Conservation (phyloP, 768 basidiomycete genomes). For the Russula abietina region DNA sequence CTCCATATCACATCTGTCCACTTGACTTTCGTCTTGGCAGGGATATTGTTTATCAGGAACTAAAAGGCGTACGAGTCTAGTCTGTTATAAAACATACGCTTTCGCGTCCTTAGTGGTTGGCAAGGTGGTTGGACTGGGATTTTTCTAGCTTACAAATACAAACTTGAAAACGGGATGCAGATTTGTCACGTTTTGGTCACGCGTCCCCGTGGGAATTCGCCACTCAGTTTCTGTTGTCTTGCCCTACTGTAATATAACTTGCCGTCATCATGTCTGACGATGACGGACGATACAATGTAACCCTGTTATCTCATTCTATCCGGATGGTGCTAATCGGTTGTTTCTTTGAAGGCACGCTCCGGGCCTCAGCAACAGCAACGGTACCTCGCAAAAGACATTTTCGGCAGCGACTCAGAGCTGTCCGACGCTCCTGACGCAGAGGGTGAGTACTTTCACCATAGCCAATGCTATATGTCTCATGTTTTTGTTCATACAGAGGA, state of each 20-base stretch:
- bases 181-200: no score
- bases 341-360: neutral
- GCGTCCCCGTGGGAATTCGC: neutral
- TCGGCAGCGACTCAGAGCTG: slow-evolving; percentile 21
- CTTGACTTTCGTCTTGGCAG: no score
- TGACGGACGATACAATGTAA: slow-evolving; percentile 14
- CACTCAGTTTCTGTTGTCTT: no score
- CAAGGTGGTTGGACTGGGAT: no score
- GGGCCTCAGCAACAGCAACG: slow-evolving; percentile 20
- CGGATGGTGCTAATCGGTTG: neutral
- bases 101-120: no score
- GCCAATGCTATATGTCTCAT: neutral
- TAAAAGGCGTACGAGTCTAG: no score
- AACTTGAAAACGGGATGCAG: no score
- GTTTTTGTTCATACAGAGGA: slow-evolving; percentile 28
- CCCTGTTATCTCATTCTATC: neutral
- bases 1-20: no score
- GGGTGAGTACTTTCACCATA: neutral
- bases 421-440: slow-evolving; percentile 21
- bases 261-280: slow-evolving; percentile 22
- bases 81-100: no score
- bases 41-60: no score
- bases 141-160: no score
- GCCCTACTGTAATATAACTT: no score
- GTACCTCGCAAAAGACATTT: slow-evolving; percentile 21